Evolutionary conservation across 2,329 filamentous ascomycete species (phyloP), one percentile per base, ranked within the genome.

Genomic region (Aspergillus pseudoglaucus): DNA sequence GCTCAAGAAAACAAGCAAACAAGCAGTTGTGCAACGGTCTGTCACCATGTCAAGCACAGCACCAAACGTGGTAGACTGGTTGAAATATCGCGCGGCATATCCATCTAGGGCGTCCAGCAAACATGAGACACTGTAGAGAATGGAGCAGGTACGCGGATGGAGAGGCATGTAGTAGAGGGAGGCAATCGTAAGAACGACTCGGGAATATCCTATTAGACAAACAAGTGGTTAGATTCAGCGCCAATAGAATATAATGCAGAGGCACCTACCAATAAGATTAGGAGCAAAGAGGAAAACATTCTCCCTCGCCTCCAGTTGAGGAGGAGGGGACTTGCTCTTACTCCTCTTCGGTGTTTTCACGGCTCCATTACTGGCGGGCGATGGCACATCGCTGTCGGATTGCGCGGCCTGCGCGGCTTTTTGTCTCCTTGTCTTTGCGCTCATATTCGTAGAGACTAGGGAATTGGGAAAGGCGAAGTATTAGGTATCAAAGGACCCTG

Each of bases 161-260:
- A 97, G 82, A 45, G 93, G 91, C 93, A 98, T 98, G 76, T 96
- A 98, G 76, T 97, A 95, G 57, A 98, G 83, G 23, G 93, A 96
- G 42, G 87, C 88, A 61, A 96, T 75, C 59, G 90, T 90, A 57
- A 91, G 80, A 54, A 91, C 73, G 63, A 93, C 85, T 61, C 88
- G 84, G 49, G 74, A 78, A 70, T 91, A 91, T 57, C 87, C 87
- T 90, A 55, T 45, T 43, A 33, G 35, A 37, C 17, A 44, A 17
- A 30, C 40, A 46, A 25, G 20, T 18, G 12, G 47, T 46, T 18
- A 53, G 42, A 37, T 38, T 27, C 12, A 47, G 35, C 40, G 30
- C 40, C 23, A 32, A 27, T 43, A 32, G 12, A 25, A 42, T 44
- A 50, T 38, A 47, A 18, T 12, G n/a, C n/a, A 15, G 25, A 30